Base-by-base conservation (phyloP, 129 eudicot genomes). In the Calendula officinalis region DNA sequence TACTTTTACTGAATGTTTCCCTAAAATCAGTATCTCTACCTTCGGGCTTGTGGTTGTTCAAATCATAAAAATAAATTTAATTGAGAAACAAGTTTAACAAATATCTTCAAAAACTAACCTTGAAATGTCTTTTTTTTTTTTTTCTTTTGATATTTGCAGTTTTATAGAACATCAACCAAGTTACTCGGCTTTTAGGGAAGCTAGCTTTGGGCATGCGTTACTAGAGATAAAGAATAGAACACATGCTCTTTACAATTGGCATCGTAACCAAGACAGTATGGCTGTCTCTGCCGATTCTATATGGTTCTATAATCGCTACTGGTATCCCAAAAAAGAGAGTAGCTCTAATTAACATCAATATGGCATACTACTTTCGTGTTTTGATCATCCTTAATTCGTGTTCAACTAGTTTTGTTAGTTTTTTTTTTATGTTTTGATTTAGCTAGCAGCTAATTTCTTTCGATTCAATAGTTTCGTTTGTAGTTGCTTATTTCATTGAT, bases 241-340 rank as follows among this genome's bases (percentile, higher is more conserved):
- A 8, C 97, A 89, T 2, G 96, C 90, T 3, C 69, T 72, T 46
- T 89, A 75, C 62, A 83, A 67, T n/a, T 89, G 96, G 96, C 87
- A 82, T 32, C 83, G 94, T 10, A 89, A 89, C 53, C 96, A 89
- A 44, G 90, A 89, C 60, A 55, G 32, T 4, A 61, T 64, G 17
- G 60, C 87, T 0, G 72, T 76, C 45, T 76, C 81, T 4, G 81
- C 77, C 0, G 96, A 89, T 62, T 78, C 90, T 0, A 35, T 62
- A 0, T 89, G 96, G 96, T 78, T 89, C 57, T 73, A 71, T 62
- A 89, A 83, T 54, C 79, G 97, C 44, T 67, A 71, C 30, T 89
- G 86, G 87, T 64, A 80, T 70, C 89, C 89, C 14, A 13, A 60
- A 14, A 83, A 87, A 62, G 87, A 83, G 67, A 62, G 35, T 45